phyloP scores from a whole-genome alignment of 768 basidiomycete genomes.

The Guyanaporus albipodus region DNA sequence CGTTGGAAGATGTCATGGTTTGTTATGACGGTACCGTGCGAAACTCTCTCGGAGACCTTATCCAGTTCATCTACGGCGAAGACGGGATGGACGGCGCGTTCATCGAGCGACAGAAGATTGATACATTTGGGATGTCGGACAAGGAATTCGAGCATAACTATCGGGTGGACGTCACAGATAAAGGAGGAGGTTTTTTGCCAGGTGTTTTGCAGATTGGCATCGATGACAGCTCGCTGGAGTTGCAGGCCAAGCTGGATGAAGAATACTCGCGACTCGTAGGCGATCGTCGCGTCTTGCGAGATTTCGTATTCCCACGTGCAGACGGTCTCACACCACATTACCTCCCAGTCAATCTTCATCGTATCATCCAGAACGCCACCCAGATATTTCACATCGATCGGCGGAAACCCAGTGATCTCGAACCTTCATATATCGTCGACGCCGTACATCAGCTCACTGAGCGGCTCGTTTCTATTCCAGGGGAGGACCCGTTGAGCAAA shows the following conservation, averaged over 20 bases:
- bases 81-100: constrained; percentile 99
- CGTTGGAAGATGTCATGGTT: constrained; percentile 95
- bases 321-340: constrained; percentile 73
- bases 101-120: constrained; percentile 93
- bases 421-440: constrained; percentile 83
- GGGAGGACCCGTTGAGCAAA: constrained; percentile 65
- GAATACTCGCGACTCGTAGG: constrained; percentile 61
- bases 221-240: constrained; percentile 75
- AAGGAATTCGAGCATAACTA: constrained; percentile 86
- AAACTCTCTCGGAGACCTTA: constrained; percentile 93
- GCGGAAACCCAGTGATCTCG: constrained; percentile 89
- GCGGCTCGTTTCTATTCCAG: constrained; percentile 84
- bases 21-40: constrained; percentile 98
- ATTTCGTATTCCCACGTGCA: constrained; percentile 76
- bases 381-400: constrained; percentile 98
- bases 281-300: constrained; percentile 77
- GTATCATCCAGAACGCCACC: constrained; percentile 91
- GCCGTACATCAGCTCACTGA: constrained; percentile 69
- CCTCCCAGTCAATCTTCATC: constrained; percentile 92
- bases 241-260: constrained; percentile 83
- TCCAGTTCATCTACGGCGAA: constrained; percentile 97
- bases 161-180: constrained; percentile 91
- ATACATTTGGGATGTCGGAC: constrained; percentile 80
- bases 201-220: constrained; percentile 84
- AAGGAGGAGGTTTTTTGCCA: constrained; percentile 70